phyloP scores from a whole-genome alignment of 768 basidiomycete species.

The Hypholoma fasciculare region DNA sequence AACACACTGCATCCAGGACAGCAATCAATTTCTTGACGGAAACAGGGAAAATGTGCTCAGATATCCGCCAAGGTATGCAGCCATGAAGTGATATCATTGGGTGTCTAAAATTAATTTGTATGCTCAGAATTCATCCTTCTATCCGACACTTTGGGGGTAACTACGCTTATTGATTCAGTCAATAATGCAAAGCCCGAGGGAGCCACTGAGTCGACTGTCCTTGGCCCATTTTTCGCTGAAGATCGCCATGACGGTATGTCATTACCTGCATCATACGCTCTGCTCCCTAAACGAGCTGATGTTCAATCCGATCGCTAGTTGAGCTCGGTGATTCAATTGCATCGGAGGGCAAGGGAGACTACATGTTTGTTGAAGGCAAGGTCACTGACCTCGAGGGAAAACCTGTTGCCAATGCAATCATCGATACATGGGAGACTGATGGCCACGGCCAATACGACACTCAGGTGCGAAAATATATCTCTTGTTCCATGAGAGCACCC shows the following conservation, averaged over 20 bases:
- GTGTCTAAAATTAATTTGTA: background rate
- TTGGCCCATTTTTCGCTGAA: constrained; percentile 83
- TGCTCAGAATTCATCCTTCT: constrained; percentile 75
- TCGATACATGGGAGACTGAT: constrained; percentile 89
- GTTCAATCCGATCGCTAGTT: constrained; percentile 38
- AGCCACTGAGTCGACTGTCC: constrained; percentile 73
- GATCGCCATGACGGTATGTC: constrained; percentile 69
- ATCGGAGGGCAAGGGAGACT: constrained; percentile 84
- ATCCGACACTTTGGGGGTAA: constrained; percentile 81
- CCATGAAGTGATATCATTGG: constrained; percentile 2
- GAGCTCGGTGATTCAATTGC: constrained; percentile 74
- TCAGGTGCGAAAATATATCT: constrained; percentile 25
- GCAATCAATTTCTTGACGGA: constrained; percentile 78
- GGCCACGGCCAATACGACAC: constrained; percentile 47
- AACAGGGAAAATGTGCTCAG: constrained; percentile 71
- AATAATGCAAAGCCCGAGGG: constrained; percentile 65
- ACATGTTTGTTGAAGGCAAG: constrained; percentile 78
- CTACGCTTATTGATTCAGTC: constrained; percentile 71
- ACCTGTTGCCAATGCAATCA: constrained; percentile 63
- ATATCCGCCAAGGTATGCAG: constrained; percentile 55
- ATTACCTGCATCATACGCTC: background rate
- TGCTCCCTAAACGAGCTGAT: background rate
- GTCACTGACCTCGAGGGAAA: constrained; percentile 62
- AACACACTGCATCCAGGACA: constrained; percentile 28
- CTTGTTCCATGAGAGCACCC: constrained; percentile 9